phyloP scores from a whole-genome alignment of 345 rosid species.

The Populus euphratica region DNA sequence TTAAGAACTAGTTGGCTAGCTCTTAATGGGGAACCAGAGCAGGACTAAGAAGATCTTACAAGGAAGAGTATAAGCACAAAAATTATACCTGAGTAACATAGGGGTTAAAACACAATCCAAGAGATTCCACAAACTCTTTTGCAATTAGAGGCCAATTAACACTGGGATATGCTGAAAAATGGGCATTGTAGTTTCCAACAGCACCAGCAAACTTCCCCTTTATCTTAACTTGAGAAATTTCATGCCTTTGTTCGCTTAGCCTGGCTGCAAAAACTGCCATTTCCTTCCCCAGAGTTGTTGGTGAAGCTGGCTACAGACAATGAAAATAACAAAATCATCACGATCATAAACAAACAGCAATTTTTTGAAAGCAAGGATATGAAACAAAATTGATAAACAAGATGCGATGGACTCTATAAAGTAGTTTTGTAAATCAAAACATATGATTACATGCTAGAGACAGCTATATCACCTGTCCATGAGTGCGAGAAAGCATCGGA shows the following conservation, averaged over 20 bases:
- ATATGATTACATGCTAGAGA: not conserved
- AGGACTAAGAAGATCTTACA: not conserved
- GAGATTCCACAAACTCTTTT: conserved; percentile 75
- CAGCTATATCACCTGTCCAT: conserved; percentile 72
- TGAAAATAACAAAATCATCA: not conserved
- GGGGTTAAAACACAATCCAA: conserved; percentile 78
- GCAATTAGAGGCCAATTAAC: conserved; percentile 74
- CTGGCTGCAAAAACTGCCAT: conserved; percentile 87
- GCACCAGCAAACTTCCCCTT: conserved; percentile 98
- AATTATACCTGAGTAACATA: conserved; percentile 78
- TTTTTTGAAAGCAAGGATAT: conserved; percentile 10
- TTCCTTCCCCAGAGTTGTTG: conserved; percentile 93
- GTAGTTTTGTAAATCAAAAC: not conserved
- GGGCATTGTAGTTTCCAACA: conserved; percentile 96
- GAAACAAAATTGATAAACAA: not conserved
- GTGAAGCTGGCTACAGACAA: conserved; percentile 79
- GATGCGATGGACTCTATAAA: not conserved
- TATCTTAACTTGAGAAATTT: conserved; percentile 64
- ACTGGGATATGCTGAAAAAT: conserved; percentile 72
- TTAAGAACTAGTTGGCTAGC: not conserved
- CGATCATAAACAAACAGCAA: not conserved
- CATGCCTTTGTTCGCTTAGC: conserved; percentile 70
- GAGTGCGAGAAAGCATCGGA: conserved; percentile 96
- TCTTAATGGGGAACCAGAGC: not conserved
- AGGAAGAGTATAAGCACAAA: not conserved